Base-by-base conservation (phyloP, 164 flowering plant genomes). In the Amborella trichopoda region DNA sequence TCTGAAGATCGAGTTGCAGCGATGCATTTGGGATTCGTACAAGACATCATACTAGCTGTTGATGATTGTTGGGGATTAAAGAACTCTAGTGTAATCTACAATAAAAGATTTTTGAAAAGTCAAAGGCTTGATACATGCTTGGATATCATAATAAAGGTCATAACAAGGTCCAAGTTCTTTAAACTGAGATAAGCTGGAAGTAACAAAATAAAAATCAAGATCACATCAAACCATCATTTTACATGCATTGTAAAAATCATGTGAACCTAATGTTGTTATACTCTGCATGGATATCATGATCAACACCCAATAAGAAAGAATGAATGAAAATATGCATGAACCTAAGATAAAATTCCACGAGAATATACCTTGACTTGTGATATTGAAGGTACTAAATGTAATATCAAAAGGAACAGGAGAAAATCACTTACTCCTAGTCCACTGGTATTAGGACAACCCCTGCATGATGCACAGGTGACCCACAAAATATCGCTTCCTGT, bases 401-500 rank as follows among this genome's bases (percentile, higher is more conserved):
- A 5, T 24, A 22, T 25, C 16, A 23, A 8, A 34, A 9, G 43
- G 0, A 10, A 39, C 16, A 42, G 34, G 40, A 46, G 33, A 39
- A 40, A 41, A 14, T 23, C 41, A 37, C 27, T 60, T 76, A 88
- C 99, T 22, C 73, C 70, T 27, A 93, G 94, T 19, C 86, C 96
- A 42, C 94, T 93, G 11, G 74, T 44, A 27, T 23, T 58, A 0
- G 99, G 99, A 62, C 99, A 93, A 44, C 87, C 88, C 48, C 50
- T 66, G 64, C 99, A 93, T 22, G 79, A 59, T 46, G 36, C 60
- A 62, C 99, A 93, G 58, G 77, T 54, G 16, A 93, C 85, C 99
- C 99, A 93, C 43, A 88, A 58, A 17, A 84, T 81, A 64, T 93
- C 95, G 54, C 99, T 93, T 65, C 99, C 99, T 0, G 96, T 84